Evolutionary conservation across 106 monocot genomes (phyloP).

Genomic region (Cymbidium sinense): DNA sequence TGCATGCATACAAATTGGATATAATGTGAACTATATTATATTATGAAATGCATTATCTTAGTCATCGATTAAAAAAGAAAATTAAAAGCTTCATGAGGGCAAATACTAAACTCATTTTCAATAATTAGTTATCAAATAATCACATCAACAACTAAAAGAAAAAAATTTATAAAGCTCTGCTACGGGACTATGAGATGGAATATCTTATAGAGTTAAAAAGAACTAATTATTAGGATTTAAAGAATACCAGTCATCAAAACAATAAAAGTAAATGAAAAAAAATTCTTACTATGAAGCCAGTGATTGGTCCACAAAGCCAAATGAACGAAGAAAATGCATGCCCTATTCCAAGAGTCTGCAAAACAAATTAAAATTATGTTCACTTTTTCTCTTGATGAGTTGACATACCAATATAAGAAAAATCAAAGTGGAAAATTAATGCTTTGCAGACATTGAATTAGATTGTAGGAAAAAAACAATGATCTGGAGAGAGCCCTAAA

Average conservation of each 20-base stretch:
- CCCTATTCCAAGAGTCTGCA: conserved; percentile 92
- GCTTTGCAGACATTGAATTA: not conserved
- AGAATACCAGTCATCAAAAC: not conserved
- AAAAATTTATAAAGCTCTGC: not conserved
- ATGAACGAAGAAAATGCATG: conserved; percentile 96
- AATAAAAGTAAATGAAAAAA: not conserved
- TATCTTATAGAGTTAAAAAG: not conserved
- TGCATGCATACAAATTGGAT: not conserved
- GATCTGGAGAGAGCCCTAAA: not conserved
- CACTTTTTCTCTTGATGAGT: not conserved
- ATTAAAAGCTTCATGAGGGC: not conserved
- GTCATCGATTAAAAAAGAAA: not conserved
- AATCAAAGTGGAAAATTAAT: not conserved
- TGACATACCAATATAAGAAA: not conserved
- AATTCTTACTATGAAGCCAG: conserved; percentile 82
- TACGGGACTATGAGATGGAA: not conserved
- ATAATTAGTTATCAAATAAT: not conserved
- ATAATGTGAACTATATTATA: not conserved
- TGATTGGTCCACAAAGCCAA: conserved; percentile 99
- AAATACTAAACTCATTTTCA: not conserved
- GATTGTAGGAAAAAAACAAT: not conserved
- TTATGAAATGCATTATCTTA: not conserved
- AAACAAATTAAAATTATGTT: conserved; percentile 7
- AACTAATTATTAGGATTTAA: not conserved
- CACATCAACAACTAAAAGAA: not conserved